These are phyloP conservation scores for Gamarada debralockiae DNA, from an alignment of 495 filamentous ascomycete species.

Conservation along the genomic window DNA sequence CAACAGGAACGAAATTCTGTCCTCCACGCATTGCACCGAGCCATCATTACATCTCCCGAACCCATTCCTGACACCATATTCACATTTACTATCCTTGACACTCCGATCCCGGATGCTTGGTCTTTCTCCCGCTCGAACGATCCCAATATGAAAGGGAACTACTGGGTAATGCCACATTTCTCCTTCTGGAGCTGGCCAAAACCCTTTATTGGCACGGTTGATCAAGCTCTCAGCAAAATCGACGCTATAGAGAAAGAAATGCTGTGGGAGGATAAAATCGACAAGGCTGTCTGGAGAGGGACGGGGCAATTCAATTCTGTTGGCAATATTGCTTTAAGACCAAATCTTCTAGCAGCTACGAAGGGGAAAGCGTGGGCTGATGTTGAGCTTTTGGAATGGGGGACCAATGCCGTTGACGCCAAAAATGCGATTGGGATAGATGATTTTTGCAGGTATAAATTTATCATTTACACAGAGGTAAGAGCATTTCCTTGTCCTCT, in stretches of 20 bases:
- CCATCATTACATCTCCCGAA: conserved; percentile 43
- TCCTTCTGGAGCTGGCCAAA: conserved; percentile 72
- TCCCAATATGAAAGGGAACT: conserved; percentile 32
- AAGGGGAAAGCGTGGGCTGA: conserved; percentile 43
- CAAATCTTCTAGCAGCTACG: conserved; percentile 35
- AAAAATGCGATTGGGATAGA: conserved; percentile 40
- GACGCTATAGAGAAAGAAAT: conserved; percentile 30
- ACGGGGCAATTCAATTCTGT: conserved; percentile 46
- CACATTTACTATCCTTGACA: conserved; percentile 39
- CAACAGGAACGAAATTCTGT: conserved; percentile 37
- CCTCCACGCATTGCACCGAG: conserved; percentile 45
- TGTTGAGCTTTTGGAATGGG: conserved; percentile 41
- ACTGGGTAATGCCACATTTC: conserved; percentile 79
- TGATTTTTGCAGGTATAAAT: conserved; percentile 50
- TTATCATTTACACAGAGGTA: conserved; percentile 52
- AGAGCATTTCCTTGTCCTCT: too few relatives aligned
- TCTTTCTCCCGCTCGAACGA: conserved; percentile 36
- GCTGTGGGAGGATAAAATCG: conserved; percentile 49
- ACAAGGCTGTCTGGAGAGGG: conserved; percentile 69
- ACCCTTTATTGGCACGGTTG: conserved; percentile 28
- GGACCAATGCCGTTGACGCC: conserved; percentile 16
- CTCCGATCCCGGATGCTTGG: conserved; percentile 32
- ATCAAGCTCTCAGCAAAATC: conserved; percentile 34
- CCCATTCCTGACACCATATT: conserved; percentile 62
- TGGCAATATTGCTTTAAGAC: conserved; percentile 37